Evolutionary conservation across 129 eudicot genomes (phyloP).

Genomic region (Oenanthe sinensis): DNA sequence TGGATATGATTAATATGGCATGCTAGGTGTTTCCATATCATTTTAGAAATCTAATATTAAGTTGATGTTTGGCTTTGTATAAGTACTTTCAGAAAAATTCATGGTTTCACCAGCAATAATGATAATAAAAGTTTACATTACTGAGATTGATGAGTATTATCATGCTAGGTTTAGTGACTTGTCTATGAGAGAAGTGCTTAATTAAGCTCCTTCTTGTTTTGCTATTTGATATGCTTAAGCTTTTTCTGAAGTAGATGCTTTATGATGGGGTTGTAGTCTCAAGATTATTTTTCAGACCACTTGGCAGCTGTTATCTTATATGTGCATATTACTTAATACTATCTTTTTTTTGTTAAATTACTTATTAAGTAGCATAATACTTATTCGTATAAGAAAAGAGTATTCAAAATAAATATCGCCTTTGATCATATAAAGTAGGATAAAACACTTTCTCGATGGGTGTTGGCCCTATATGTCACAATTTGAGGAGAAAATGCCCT

Average conservation of each 20-base stretch:
- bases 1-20: too few species aligned
- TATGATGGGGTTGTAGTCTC: neutral
- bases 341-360: too few species aligned
- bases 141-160: neutral
- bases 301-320: neutral
- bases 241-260: neutral
- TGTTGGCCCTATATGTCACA: too few species aligned
- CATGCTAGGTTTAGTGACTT: neutral
- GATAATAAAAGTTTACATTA: too few species aligned
- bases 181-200: neutral
- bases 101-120: neutral
- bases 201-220: too few species aligned
- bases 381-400: neutral
- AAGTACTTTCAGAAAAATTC: neutral
- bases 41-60: too few species aligned
- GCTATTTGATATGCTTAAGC: neutral
- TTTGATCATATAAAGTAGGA: too few species aligned
- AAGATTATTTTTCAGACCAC: neutral
- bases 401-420: neutral
- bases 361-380: neutral
- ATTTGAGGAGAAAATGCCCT: too few species aligned
- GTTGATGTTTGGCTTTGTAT: neutral
- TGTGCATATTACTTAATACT: too few species aligned
- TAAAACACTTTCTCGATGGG: too few species aligned
- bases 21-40: neutral